Percentiles rank a stretch among this genome's conserved stretches.
Evolutionary conservation across 2,329 filamentous ascomycete species (phyloP).

Genomic region (Hymenoscyphus infarciens): DNA sequence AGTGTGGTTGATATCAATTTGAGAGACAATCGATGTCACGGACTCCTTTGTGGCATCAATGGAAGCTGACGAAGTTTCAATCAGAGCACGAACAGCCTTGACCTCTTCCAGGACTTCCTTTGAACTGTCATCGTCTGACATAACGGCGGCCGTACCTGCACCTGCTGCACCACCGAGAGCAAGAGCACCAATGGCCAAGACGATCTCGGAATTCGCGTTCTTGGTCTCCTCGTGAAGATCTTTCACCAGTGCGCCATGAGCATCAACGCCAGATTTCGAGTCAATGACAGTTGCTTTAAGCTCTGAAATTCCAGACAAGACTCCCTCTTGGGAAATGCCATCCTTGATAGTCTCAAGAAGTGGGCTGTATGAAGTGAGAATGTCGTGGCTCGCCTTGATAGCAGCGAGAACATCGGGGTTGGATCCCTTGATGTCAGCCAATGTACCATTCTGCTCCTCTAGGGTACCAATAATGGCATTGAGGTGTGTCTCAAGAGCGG

Average conservation of each 20-base stretch:
- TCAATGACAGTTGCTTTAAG: conserved; percentile 27
- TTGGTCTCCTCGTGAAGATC: conserved; percentile 27
- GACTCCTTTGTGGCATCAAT: conserved; percentile 18
- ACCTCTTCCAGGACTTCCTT: conserved; percentile 25
- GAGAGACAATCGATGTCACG: conserved; percentile 17
- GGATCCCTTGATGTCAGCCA: conserved; percentile 22
- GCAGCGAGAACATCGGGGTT: conserved; percentile 19
- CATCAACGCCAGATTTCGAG: conserved; percentile 24
- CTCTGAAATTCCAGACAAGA: conserved; percentile 23
- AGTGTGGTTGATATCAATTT: conserved; percentile 30
- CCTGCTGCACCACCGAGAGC: conserved; percentile 25
- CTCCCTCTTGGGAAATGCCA: conserved; percentile 19
- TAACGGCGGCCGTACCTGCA: conserved; percentile 18
- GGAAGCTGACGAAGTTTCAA: conserved; percentile 20
- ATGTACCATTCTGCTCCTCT: conserved; percentile 17
- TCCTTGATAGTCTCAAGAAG: conserved; percentile 23
- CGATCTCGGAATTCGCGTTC: conserved; percentile 23
- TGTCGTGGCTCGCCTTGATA: conserved; percentile 20
- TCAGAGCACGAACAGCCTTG: conserved; percentile 20
- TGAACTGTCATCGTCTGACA: conserved; percentile 13
- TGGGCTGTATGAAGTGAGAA: conserved; percentile 14
- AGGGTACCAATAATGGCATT: conserved; percentile 22
- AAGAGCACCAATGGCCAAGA: conserved; percentile 23
- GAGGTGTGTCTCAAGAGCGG: conserved; percentile 22
- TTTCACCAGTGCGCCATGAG: conserved; percentile 22